Evolutionary conservation across 78 protist species (phyloP).

Genomic region (Mantamonas sphyraenae): DNA sequence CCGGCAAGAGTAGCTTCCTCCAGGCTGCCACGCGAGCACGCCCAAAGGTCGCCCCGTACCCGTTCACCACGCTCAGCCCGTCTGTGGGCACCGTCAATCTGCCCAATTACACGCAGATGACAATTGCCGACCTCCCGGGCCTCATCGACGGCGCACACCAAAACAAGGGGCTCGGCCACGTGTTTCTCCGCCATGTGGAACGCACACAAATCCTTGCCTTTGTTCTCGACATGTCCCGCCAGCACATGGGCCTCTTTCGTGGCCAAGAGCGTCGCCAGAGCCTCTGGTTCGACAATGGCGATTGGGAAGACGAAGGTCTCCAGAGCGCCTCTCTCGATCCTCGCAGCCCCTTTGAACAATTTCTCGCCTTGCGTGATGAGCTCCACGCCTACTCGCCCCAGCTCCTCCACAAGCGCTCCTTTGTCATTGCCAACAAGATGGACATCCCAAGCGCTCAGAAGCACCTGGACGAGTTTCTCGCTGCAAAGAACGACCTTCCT

Average conservation of each 20-base stretch:
- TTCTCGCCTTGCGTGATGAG: too few species aligned
- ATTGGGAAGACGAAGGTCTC: too few species aligned
- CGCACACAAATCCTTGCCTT: constrained; percentile 19
- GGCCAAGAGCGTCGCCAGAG: too few species aligned
- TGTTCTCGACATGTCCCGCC: constrained; percentile 27
- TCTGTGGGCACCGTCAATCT: constrained; percentile 12
- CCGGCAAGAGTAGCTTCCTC: constrained; percentile 46
- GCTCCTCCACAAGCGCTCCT: too few species aligned
- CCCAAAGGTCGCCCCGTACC: constrained; percentile 49
- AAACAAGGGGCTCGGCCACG: constrained; percentile 47
- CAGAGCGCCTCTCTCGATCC: too few species aligned
- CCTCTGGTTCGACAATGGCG: too few species aligned
- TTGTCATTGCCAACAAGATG: constrained; percentile 20
- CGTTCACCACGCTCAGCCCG: constrained; percentile 67
- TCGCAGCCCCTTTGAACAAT: too few species aligned
- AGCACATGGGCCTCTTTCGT: too few species aligned
- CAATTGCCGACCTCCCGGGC: constrained; percentile 55
- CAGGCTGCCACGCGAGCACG: constrained; percentile 3
- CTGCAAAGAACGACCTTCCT: too few species aligned
- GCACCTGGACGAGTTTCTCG: too few species aligned
- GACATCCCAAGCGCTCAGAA: constrained; percentile 12
- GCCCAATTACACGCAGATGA: background rate
- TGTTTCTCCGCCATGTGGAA: constrained; percentile 49
- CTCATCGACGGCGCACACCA: constrained; percentile 50
- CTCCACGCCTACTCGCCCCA: too few species aligned